phyloP scores from a whole-genome alignment of 768 basidiomycete genomes.

The Fibroporia radiculosa region DNA sequence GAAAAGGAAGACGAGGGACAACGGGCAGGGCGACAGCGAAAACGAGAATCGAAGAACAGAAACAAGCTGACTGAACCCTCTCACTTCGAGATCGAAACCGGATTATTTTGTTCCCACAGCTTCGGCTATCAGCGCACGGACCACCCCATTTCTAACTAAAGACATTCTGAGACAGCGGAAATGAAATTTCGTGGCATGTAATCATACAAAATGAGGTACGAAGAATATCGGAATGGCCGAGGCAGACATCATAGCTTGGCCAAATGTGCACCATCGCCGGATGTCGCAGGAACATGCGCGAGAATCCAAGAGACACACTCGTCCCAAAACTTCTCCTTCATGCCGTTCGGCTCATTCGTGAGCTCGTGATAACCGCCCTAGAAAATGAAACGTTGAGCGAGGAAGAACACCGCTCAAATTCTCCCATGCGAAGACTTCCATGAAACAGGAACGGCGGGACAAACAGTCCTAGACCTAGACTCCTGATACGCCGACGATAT shows the following conservation, averaged over 20 bases:
- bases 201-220: too few relatives aligned
- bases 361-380: constrained; percentile 75
- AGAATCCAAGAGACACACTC: constrained; percentile 47
- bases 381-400: too few relatives aligned
- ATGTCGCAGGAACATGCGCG: neutral
- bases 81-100: neutral
- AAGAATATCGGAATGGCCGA: too few relatives aligned
- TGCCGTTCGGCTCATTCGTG: constrained; percentile 62
- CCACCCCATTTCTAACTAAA: constrained; percentile 10
- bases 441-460: too few relatives aligned
- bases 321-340: constrained; percentile 51
- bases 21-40: constrained; percentile 8
- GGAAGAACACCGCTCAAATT: too few relatives aligned
- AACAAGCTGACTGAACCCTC: constrained; percentile 2
- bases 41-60: constrained; percentile 7
- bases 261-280: neutral
- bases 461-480: too few relatives aligned
- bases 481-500: too few relatives aligned
- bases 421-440: too few relatives aligned
- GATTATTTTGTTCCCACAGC: constrained; percentile 13
- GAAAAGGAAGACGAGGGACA: constrained; percentile 12
- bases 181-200: too few relatives aligned
- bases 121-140: constrained; percentile 15
- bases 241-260: neutral
- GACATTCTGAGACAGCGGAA: too few relatives aligned